Base-by-base conservation (phyloP, 2,329 filamentous ascomycete species). In the Paecilomyces sp. region DNA sequence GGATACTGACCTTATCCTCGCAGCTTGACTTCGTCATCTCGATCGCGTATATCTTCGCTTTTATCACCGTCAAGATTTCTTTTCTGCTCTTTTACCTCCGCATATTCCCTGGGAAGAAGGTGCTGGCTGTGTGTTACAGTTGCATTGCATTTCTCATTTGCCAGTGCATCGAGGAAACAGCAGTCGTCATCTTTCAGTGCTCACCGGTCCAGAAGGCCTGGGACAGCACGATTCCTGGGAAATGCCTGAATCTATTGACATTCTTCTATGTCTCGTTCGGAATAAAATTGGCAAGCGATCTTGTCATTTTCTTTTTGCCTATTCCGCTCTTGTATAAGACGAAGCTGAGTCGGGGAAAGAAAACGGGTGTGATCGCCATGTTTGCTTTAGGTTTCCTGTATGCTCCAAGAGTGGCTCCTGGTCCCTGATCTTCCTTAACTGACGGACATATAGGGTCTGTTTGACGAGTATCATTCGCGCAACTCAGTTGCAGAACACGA, bases 121-220 rank as follows among this genome's bases (percentile, higher is more conserved):
- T 67, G 34, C 58, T 57, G 1, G 62, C 62, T 12, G 24, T 58
- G 11, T 65, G 62, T 31, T 66, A 59, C 55, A 54, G 24, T 15
- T 7, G 67, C 5, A 54, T 67, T 11, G 62, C 25, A 25, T 56
- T 66, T 2, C 30, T 89, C 79, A 66, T 89, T 82, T 1, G 84
- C 79, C 70, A 87, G 87, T 1, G 85, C 82, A 69, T 89, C 87
- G 4, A 90, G 82, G 1, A 92, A 86, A 18, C 88, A 87, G 51
- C 88, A 84, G 68, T 92, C 87, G 22, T 84, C 80, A 61, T 65
- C 18, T 65, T 67, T 24, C 65, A 67, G 51, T 67, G 65, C 28
- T 58, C n/a, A 9, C 65, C 65, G 3, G 52, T 67, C 22, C 41
- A 58, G 22, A 66, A 63, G 53, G 64, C 64, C 3, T 67, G 65